Conservation (phyloP, 1,139 yeast genomes). For the Hemisphaericaspora xylofermentans region DNA sequence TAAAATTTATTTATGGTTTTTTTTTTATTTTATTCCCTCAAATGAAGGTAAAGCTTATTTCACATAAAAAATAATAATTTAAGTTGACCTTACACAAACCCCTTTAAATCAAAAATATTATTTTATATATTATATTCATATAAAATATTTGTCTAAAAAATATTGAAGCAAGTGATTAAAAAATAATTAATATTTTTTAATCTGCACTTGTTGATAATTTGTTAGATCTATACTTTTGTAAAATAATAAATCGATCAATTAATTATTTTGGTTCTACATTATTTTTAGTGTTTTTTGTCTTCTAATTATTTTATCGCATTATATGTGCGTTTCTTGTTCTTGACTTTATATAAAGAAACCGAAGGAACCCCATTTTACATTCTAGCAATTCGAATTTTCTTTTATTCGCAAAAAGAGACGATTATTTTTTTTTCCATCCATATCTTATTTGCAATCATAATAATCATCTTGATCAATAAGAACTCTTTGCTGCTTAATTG, state of each 20-base stretch:
- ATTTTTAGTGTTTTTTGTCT: neutral
- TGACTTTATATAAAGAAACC: neutral
- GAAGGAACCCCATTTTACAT: neutral
- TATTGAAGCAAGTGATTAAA: neutral
- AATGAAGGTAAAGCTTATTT: no score
- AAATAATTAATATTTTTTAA: neutral
- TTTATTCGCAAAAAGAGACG: neutral
- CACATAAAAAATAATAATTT: neutral
- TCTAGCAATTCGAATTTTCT: neutral
- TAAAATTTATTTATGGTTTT: no score
- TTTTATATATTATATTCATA: neutral
- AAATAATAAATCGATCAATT: neutral
- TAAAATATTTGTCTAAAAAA: neutral
- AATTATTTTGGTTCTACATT: neutral
- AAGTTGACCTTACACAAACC: neutral
- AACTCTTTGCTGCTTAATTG: neutral
- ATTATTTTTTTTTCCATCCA: neutral
- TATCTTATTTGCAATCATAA: neutral
- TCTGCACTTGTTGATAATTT: neutral
- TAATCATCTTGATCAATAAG: neutral
- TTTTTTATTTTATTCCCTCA: constrained; percentile 2
- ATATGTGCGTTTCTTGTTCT: no score
- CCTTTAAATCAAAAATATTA: neutral
- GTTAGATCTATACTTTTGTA: neutral
- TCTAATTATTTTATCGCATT: no score